phyloP scores from a whole-genome alignment of 306 rosid genomes.

The Fragaria ananassa region DNA sequence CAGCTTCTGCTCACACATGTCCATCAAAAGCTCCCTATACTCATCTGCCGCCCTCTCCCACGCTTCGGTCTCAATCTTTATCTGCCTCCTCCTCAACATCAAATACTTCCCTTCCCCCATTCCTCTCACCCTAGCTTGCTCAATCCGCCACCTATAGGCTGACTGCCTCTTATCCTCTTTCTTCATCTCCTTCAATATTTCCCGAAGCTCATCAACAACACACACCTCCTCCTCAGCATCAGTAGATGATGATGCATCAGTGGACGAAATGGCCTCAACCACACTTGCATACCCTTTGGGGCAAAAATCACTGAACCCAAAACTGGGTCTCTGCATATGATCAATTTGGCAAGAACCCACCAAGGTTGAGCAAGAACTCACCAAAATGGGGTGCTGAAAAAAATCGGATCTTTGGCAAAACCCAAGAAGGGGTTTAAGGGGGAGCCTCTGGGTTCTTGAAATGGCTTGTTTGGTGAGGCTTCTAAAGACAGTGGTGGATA shows the following conservation, averaged over 20 bases:
- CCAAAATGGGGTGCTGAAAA: constrained; percentile 15
- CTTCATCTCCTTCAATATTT: constrained; percentile 46
- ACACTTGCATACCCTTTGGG: constrained; percentile 54
- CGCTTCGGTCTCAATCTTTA: constrained; percentile 73
- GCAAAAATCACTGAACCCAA: constrained; percentile 24
- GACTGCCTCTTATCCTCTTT: constrained; percentile 45
- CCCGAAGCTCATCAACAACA: constrained; percentile 46
- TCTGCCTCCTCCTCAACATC: constrained; percentile 64
- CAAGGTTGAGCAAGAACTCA: constrained; percentile 19
- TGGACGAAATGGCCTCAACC: constrained; percentile 65
- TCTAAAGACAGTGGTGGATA: constrained; percentile 65
- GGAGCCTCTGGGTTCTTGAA: constrained; percentile 25
- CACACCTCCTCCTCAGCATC: constrained; percentile 62
- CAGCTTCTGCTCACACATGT: constrained; percentile 85
- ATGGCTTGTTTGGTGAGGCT: constrained; percentile 49
- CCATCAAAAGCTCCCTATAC: constrained; percentile 78
- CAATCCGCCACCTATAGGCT: constrained; percentile 21
- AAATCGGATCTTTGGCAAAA: constrained; percentile 16
- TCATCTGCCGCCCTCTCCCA: constrained; percentile 83
- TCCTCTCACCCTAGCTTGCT: constrained; percentile 27
- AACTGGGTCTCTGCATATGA: constrained; percentile 16
- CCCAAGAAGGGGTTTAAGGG: constrained; percentile 19
- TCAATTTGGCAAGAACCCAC: constrained; percentile 20
- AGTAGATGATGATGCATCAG: constrained; percentile 60
- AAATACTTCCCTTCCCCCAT: constrained; percentile 41